Evolutionary conservation across 2,329 filamentous ascomycete genomes (phyloP).

Genomic region (Bipolaris cookei): DNA sequence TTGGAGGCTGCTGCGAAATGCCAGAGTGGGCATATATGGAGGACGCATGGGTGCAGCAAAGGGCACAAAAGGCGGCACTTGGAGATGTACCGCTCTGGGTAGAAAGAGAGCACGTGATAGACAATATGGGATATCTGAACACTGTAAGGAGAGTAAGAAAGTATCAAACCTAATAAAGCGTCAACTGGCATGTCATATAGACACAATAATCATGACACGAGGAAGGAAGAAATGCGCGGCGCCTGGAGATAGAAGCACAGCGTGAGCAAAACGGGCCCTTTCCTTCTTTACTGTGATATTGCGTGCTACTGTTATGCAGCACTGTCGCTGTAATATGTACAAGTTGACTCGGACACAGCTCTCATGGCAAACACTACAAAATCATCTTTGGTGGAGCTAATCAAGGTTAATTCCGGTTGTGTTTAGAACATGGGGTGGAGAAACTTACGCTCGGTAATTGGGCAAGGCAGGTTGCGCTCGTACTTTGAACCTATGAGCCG

Average conservation of each 20-base stretch:
- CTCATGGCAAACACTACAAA: constrained; percentile 31
- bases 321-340: constrained; percentile 19
- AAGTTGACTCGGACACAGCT: constrained; percentile 12
- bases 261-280: background rate
- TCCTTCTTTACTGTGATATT: constrained; percentile 9
- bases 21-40: constrained; percentile 48
- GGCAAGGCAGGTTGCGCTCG: constrained; percentile 87
- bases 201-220: background rate
- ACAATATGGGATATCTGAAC: constrained; percentile 42
- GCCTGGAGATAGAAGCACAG: background rate
- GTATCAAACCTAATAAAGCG: constrained; percentile 26
- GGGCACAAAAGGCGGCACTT: background rate
- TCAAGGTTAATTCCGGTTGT: constrained; percentile 20
- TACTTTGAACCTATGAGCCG: constrained; percentile 81
- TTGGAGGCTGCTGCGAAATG: constrained; percentile 40
- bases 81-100: constrained; percentile 27
- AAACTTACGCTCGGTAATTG: constrained; percentile 78
- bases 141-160: constrained; percentile 39
- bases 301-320: constrained; percentile 8
- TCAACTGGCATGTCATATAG: background rate
- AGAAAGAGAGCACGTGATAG: constrained; percentile 21
- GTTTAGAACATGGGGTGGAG: background rate
- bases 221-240: background rate
- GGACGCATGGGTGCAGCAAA: constrained; percentile 26
- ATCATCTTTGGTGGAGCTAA: constrained; percentile 48